A percentile compares a stretch with the other conserved stretches of the same genome.
phyloP scores from a whole-genome alignment of 1,139 yeast species.

The Hansenula sp. region DNA sequence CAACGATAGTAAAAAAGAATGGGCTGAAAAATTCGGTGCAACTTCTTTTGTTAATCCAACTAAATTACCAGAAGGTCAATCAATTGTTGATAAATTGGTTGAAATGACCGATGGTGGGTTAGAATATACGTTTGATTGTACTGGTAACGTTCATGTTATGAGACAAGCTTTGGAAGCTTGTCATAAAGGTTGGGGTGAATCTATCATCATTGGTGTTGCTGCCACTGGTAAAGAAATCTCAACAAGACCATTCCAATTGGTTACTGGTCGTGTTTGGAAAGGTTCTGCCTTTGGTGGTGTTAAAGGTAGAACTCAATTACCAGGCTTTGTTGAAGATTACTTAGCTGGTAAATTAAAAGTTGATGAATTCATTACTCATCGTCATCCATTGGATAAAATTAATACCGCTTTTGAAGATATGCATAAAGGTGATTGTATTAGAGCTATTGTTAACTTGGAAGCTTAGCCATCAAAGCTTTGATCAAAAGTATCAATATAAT shows the following conservation, averaged over 20 bases:
- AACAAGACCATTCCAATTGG: conserved; percentile 97
- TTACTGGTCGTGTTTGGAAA: conserved; percentile 97
- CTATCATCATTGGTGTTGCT: conserved; percentile 94
- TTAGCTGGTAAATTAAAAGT: conserved; percentile 81
- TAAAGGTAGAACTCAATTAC: conserved; percentile 95
- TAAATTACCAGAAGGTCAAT: conserved; percentile 64
- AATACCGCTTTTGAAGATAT: conserved; percentile 91
- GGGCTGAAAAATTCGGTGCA: conserved; percentile 91
- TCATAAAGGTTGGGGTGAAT: conserved; percentile 99
- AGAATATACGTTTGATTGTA: conserved; percentile 95
- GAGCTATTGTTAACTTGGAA: conserved; percentile 71
- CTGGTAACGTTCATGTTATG: conserved; percentile 95
- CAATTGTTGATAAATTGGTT: conserved; percentile 79
- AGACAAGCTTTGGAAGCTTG: conserved; percentile 94
- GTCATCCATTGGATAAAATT: conserved; percentile 71
- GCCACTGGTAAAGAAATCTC: conserved; percentile 97
- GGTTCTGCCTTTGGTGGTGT: conserved; percentile 99
- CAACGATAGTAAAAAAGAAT: conserved; percentile 76
- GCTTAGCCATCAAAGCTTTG: conserved; percentile 7
- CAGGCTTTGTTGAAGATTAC: conserved; percentile 84
- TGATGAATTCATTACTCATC: conserved; percentile 92
- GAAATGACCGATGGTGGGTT: conserved; percentile 96
- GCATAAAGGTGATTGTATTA: conserved; percentile 90
- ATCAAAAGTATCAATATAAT: too few relatives aligned
- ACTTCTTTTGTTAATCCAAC: conserved; percentile 90